Evolutionary conservation across 257 asterid genomes (phyloP), one percentile per base, ranked within the genome.

Genomic region (Solanum sejunctum): DNA sequence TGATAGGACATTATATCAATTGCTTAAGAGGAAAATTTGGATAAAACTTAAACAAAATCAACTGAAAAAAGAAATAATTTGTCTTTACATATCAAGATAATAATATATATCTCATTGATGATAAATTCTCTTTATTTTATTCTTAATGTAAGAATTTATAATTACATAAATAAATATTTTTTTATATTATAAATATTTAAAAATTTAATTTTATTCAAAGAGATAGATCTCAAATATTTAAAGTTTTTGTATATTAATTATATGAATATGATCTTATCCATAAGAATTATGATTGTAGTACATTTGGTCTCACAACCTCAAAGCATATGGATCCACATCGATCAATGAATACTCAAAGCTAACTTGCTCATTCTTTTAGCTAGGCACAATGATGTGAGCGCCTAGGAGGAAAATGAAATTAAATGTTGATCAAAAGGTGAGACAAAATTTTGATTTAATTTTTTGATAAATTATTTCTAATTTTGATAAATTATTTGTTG

Each of bases 31-130:
- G 13, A 67, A 36, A 16, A 0, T 28, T 36, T 67, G 49, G 77
- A 67, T 67, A 67, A 67, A 12, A 36, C 23, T 28, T 17, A 67
- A 32, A 67, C 16, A 64, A 26, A 64, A 26, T 20, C 72, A 64
- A 64, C 32, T 26, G 9, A 64, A 64, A 64, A 64, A 12, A 73
- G 32, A 49, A 57, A 57, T 20, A 9, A 5, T 81, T 83, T 86
- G 88, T 83, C 88, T 52, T 23, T 54, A 83, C 78, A 20, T 60
- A 55, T 71, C 63, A 83, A 73, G 80, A 82, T n/a, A 49, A 23
- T 49, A 49, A 23, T 49, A 49, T 18, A 47, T 21, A 75, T 13
- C 20, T 7, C 10, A 32, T 32, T 26, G 43, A 32, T 66, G 85
- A 84, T 77, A 21, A 56, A 10, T 7, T 18, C 12, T 57, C 64